These are phyloP conservation scores for Saturnispora mendoncae DNA, from an alignment of 805 yeast species.

Conservation along the genomic window DNA sequence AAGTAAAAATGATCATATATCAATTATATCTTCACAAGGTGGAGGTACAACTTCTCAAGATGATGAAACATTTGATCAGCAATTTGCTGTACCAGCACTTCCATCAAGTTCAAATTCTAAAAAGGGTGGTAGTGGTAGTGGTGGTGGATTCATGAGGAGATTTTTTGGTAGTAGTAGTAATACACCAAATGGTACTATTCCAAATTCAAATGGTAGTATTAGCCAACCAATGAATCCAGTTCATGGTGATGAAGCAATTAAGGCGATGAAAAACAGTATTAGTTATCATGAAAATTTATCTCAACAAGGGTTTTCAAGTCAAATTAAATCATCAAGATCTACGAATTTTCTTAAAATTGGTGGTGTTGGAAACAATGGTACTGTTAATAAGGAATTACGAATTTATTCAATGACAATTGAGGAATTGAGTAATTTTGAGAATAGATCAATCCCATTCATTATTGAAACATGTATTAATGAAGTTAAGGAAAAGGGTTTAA, in stretches of 20 bases:
- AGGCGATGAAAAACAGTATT: slow-evolving; percentile 8
- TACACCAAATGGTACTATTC: slow-evolving; percentile 13
- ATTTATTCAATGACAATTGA: slow-evolving; percentile 48
- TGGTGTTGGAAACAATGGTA: slow-evolving; percentile 12
- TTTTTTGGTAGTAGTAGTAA: slow-evolving; percentile 21
- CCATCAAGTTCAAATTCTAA: slow-evolving; percentile 8
- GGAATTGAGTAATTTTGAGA: slow-evolving; percentile 54
- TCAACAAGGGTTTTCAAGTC: slow-evolving; percentile 5
- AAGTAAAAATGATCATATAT: background rate
- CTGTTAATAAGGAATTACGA: slow-evolving; percentile 5
- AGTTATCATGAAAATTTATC: slow-evolving; percentile 2
- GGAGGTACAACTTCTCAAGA: slow-evolving; percentile 15
- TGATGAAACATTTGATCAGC: slow-evolving; percentile 3
- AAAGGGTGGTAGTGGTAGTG: slow-evolving; percentile 8
- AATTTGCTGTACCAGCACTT: background rate
- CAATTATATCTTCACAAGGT: slow-evolving; percentile 9
- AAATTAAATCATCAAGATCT: slow-evolving; percentile 41
- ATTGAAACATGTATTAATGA: slow-evolving; percentile 63
- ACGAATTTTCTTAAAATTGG: slow-evolving; percentile 34
- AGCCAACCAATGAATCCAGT: slow-evolving; percentile 28
- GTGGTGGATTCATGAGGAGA: slow-evolving; percentile 24
- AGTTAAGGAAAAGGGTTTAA: slow-evolving; percentile 70
- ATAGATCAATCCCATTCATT: slow-evolving; percentile 56
- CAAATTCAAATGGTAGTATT: slow-evolving; percentile 13
- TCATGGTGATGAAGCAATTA: slow-evolving; percentile 21